Evolutionary conservation across 2,329 filamentous ascomycete genomes (phyloP).

Genomic region (Esteya vermicola): DNA sequence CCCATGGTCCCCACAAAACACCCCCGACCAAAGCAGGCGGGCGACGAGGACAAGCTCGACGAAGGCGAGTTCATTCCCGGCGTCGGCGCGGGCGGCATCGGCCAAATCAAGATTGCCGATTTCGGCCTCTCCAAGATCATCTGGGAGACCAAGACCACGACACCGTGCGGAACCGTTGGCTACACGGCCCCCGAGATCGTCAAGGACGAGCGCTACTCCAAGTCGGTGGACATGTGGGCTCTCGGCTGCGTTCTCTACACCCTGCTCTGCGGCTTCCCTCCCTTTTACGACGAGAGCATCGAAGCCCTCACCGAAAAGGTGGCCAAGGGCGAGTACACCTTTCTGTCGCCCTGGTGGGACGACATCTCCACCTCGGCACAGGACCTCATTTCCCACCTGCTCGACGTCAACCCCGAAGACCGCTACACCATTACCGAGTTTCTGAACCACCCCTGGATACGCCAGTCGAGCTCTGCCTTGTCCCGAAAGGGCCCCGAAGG

Average conservation of each 20-base stretch:
- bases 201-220: slow-evolving; percentile 96
- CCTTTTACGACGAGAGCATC: slow-evolving; percentile 97
- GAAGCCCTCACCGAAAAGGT: slow-evolving; percentile 96
- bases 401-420: slow-evolving; percentile 91
- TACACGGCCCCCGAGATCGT: slow-evolving; percentile 98
- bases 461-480: slow-evolving; percentile 47
- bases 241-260: slow-evolving; percentile 95
- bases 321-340: slow-evolving; percentile 90
- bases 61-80: slow-evolving; percentile 86
- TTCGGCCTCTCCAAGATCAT: slow-evolving; percentile 97
- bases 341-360: slow-evolving; percentile 98
- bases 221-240: slow-evolving; percentile 99
- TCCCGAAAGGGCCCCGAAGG: slow-evolving; percentile 35
- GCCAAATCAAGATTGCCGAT: slow-evolving; percentile 91
- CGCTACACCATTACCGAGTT: slow-evolving; percentile 90
- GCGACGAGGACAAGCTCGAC: slow-evolving; percentile 93
- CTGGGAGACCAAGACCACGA: slow-evolving; percentile 98
- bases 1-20: slow-evolving; percentile 67
- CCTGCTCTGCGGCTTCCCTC: slow-evolving; percentile 89
- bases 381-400: slow-evolving; percentile 81
- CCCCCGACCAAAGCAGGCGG: slow-evolving; percentile 67
- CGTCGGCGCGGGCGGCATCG: slow-evolving; percentile 77
- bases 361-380: slow-evolving; percentile 92
- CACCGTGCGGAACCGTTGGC: slow-evolving; percentile 94
- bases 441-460: slow-evolving; percentile 88